phyloP scores from a whole-genome alignment of 139 green algal species.

The Desmodesmus armatus region DNA sequence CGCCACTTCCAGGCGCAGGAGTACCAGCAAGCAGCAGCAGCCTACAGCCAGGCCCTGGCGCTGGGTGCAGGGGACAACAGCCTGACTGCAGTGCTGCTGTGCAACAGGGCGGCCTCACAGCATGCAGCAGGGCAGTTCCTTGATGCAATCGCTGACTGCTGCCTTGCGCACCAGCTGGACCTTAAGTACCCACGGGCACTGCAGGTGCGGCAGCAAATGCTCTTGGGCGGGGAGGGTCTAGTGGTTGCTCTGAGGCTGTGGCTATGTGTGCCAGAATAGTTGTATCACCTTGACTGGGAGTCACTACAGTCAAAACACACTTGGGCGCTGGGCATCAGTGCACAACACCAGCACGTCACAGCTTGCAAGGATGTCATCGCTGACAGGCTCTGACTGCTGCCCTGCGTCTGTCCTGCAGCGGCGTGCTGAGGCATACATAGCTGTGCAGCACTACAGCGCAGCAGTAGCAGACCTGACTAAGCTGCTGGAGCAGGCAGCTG shows the following conservation, averaged over 20 bases:
- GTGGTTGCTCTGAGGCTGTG: no score
- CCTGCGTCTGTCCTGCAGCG: conserved; percentile 50
- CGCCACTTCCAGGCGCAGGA: conserved; percentile 51
- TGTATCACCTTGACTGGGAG: no score
- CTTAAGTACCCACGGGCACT: conserved; percentile 52
- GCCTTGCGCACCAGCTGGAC: conserved; percentile 55
- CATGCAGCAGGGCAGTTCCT: conserved; percentile 53
- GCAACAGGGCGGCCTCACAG: conserved; percentile 64
- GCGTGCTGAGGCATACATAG: conserved; percentile 63
- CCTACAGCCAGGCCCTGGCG: conserved; percentile 58
- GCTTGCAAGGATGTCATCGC: no score
- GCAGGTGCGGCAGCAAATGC: no score
- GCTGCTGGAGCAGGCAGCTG: conserved; percentile 35
- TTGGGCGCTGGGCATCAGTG: no score
- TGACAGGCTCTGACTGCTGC: background rate
- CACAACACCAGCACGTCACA: no score
- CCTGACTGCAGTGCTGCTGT: conserved; percentile 65
- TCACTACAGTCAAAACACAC: no score
- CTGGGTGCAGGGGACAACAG: conserved; percentile 30
- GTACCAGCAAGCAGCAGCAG: conserved; percentile 46
- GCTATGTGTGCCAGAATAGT: no score
- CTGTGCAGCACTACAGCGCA: conserved; percentile 59
- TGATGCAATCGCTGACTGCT: conserved; percentile 73
- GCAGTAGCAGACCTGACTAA: conserved; percentile 57
- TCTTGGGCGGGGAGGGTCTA: no score